These are phyloP conservation scores for Priceomyces medius DNA, from an alignment of 805 yeast species.

Conservation along the genomic window DNA sequence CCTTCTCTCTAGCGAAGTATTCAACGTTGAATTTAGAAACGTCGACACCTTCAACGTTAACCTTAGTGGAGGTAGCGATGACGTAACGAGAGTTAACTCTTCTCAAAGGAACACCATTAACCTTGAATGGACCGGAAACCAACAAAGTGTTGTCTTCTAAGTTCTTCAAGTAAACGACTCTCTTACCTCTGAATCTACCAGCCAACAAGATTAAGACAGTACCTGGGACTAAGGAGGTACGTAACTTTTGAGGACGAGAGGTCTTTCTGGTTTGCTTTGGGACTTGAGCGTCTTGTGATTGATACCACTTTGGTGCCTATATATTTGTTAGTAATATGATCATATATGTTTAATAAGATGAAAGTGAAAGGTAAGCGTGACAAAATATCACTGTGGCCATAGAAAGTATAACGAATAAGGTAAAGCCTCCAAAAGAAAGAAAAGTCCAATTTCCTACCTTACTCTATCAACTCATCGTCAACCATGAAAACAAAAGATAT, in stretches of 20 bases:
- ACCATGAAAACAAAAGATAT: no score
- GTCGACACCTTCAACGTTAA: constrained; percentile 75
- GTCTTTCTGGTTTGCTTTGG: constrained; percentile 89
- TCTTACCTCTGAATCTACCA: constrained; percentile 99
- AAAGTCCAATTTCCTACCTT: no score
- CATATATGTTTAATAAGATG: not conserved
- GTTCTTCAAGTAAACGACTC: constrained; percentile 96
- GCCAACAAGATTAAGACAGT: constrained; percentile 96
- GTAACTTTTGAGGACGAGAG: constrained; percentile 89
- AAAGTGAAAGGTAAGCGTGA: no score
- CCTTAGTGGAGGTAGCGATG: constrained; percentile 95
- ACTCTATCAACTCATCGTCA: no score
- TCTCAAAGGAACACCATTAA: constrained; percentile 99
- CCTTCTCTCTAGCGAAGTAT: constrained; percentile 95
- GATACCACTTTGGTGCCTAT: constrained; percentile 89
- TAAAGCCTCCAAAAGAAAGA: no score
- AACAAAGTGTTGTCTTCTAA: constrained; percentile 97
- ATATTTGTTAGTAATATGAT: constrained; percentile 16
- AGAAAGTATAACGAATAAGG: no score
- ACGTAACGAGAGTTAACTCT: constrained; percentile 98
- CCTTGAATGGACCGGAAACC: constrained; percentile 98
- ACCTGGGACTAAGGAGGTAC: constrained; percentile 96
- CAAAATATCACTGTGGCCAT: no score
- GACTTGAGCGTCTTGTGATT: constrained; percentile 85
- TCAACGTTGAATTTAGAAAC: constrained; percentile 89